Base-by-base conservation (phyloP, 2,329 filamentous ascomycete species). In the Alternaria longipes region DNA sequence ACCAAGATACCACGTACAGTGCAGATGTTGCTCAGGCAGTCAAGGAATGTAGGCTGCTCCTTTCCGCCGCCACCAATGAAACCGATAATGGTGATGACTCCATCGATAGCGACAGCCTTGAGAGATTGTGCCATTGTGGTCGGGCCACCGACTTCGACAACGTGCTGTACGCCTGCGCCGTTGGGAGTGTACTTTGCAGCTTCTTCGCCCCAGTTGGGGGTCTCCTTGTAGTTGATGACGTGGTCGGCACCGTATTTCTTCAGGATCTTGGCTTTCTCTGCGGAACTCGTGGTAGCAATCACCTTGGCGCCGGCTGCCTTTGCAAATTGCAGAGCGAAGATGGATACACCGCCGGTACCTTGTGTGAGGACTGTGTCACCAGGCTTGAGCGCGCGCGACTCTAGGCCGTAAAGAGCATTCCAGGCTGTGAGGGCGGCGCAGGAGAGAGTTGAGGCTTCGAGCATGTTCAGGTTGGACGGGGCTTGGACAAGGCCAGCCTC, bases 311-410 rank as follows among this genome's bases (percentile, higher is more conserved):
- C 86, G 0, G 82, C 82, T 0, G 85, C 84, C 59, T 83, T 82
- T 30, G 82, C 83, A 60, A 84, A 84, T 63, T 81, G 89, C n/a
- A 91, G 75, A 4, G 84, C 89, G 60, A 90, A 90, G 61, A 91
- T 83, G 63, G 84, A 86, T 8, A 91, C 89, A 59, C 89, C 89
- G 20, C 90, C 89, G 0, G 89, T 91, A n/a, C 89, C 90, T 76
- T 91, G 88, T 1, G 88, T 88, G 34, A 92, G 82, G 3, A 92
- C 88, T 54, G 74, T 81, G 16, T 80, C 73, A 5, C 79, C 78
- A 8, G 74, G 73, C 63, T 79, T 79, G 30, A 79, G 56, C 6
- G 70, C 69, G 58, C 73, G 74, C 44, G 76, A 75, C 65, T 80
- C 73, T 5, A 86, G 67, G 11, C 84, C 84, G 63, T 84, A 85